phyloP scores from a whole-genome alignment of 306 rosid genomes.

The Ormosia emarginata region DNA sequence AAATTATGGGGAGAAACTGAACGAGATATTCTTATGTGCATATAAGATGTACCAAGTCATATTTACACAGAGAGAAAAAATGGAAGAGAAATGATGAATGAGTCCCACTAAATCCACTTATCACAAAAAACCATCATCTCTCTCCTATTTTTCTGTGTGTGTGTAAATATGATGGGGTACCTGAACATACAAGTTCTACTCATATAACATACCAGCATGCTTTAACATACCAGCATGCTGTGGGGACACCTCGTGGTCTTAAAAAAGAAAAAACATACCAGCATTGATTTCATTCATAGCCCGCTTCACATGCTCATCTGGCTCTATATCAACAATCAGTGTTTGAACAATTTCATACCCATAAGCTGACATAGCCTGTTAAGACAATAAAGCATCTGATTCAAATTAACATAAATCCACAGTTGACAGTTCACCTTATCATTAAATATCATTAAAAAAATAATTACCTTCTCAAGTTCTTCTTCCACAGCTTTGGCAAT shows the following conservation, averaged over 20 bases:
- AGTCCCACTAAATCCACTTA: too few species aligned
- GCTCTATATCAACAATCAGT: conserved; percentile 84
- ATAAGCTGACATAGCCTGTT: conserved; percentile 95
- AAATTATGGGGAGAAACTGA: neutral
- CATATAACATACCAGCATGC: conserved; percentile 47
- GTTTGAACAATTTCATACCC: conserved; percentile 94
- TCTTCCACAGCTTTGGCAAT: conserved; percentile 92
- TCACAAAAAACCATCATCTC: too few species aligned
- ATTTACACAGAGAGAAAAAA: too few species aligned
- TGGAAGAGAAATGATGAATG: too few species aligned
- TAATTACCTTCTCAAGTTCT: conserved; percentile 78
- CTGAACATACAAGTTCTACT: neutral
- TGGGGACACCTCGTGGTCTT: neutral
- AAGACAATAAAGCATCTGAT: conserved; percentile 9
- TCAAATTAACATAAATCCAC: conserved; percentile 10
- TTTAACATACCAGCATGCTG: conserved; percentile 45
- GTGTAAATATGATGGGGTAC: too few species aligned
- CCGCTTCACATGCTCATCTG: conserved; percentile 84
- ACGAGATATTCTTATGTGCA: too few species aligned
- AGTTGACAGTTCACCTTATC: neutral
- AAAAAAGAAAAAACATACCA: conserved; percentile 38
- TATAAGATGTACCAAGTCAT: too few species aligned
- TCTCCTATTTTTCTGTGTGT: too few species aligned
- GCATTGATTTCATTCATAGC: conserved; percentile 99
- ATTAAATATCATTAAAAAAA: neutral